Base-by-base conservation (phyloP, 2,329 filamentous ascomycete genomes). In the Endoconidiophora laricicola region DNA sequence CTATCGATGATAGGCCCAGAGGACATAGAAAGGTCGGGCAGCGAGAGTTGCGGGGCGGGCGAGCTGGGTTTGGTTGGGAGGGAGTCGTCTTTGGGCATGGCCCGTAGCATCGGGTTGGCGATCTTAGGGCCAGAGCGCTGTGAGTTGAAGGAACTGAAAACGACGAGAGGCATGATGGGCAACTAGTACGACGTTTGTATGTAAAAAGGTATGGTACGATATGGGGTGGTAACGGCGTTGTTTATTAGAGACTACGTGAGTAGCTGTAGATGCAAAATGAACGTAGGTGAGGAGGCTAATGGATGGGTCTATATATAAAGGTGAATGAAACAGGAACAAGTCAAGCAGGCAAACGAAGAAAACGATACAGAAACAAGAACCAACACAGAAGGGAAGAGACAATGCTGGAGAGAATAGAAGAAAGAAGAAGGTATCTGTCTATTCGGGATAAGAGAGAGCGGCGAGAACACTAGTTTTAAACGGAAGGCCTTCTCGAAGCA, bases 91-190 rank as follows among this genome's bases (percentile, higher is more conserved):
- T 44, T 47, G 22, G 50, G 33, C 16, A 46, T 16, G 23, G 50
- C 40, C 12, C 26, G 24, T 10, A 52, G 41, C 50, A 52, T 52
- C 16, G 50, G 50, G 23, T 52, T 52, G 22, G 38, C 40, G 10
- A 52, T n/a, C 33, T 42, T 43, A n/a, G 50, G 50, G 36, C 50
- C 50, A 22, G 50, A 37, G 33, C 50, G 50, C 14, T 45, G 42
- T 41, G 50, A 49, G 46, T 20, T 29, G 36, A 48, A 52, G 36
- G 46, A 43, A 24, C 41, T 49, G 41, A 52, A 41, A 6, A 42
- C 39, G 18, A 52, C 44, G 26, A 37, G 45, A 24, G 50, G 50
- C 50, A 52, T 52, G 24, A 14, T 39, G 40, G 23, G 14, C 12
- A 37, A 1, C 29, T 18, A 12, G 22, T 36, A 26, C 29, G 44